These are phyloP conservation scores for Gyrodon lividus DNA, from an alignment of 768 basidiomycete species.

Conservation along the genomic window DNA sequence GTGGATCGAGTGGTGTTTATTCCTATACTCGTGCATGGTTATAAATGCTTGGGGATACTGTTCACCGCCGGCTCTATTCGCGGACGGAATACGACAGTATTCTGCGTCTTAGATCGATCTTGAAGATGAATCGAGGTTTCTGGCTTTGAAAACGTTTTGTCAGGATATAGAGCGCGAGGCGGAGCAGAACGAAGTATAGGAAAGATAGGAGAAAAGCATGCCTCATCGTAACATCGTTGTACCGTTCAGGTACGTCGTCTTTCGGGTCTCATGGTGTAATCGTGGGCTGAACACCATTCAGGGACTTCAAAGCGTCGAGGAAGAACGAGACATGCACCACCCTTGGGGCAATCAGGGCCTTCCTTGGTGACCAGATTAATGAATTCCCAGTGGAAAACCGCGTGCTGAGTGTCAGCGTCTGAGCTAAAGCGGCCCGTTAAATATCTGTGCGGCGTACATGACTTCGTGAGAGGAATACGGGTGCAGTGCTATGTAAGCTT, in stretches of 20 bases:
- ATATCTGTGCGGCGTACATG: conserved; percentile 19
- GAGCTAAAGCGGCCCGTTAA: conserved; percentile 10
- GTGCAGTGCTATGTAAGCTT: conserved; percentile 14
- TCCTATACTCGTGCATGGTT: conserved; percentile 4
- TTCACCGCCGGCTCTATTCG: conserved; percentile 11
- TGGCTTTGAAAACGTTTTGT: conserved; percentile 9
- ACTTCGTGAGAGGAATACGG: conserved; percentile 18
- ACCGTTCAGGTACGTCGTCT: neutral
- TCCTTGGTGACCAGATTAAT: neutral
- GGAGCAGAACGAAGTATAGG: neutral
- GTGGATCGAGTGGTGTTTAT: neutral
- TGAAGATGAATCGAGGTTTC: neutral
- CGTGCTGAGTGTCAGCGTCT: neutral
- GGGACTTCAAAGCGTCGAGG: neutral
- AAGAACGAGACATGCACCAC: neutral
- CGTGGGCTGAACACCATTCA: neutral
- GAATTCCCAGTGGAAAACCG: neutral
- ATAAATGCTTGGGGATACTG: conserved; percentile 2
- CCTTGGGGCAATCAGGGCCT: conserved; percentile 4
- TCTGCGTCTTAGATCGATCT: neutral
- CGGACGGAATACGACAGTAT: conserved; percentile 10
- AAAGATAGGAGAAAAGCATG: neutral
- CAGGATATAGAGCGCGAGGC: conserved; percentile 3
- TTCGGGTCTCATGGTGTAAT: neutral
- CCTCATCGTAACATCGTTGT: conserved; percentile 2